Base-by-base conservation (phyloP, 140 eudicot genomes). In the Ambrosia hybrid region DNA sequence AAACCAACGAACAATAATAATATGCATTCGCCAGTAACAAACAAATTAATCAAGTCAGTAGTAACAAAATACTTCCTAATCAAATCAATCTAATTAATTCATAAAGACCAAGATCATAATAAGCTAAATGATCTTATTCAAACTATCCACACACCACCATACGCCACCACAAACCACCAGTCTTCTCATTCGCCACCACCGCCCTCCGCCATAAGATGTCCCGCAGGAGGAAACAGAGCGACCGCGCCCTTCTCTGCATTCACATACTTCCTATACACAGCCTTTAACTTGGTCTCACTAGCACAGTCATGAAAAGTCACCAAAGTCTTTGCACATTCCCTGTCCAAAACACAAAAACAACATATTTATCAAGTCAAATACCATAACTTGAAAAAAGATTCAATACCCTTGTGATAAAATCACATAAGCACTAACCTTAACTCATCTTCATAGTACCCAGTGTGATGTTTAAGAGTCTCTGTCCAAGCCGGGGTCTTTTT, bases 281-380 rank as follows among this genome's bases (percentile, higher is more conserved):
- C 94, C 74, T 76, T 90, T 45, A 88, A 84, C 81, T 84, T 88
- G 4, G 68, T 85, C 60, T 84, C 96, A 36, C 91, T 77, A 48
- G 85, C 89, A 36, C 78, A 71, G 0, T 74, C 68, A 49, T 93
- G 98, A 65, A 82, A 85, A 33, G 68, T 57, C 33, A 81, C 95
- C 87, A 94, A 79, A 34, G 67, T 70, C 79, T 80, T 88, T 6
- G 90, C 97, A 74, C 99, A 90, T 0, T 84, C 97, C 92, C 97
- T 89, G 79, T 38, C 12, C 45, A 36, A 48, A 48, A 64, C 45
- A 36, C 36, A 48, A 64, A 60, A 48, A 12, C 16, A 3, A n/a
- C 9, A 37, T 21, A 53, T 43, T 6, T 7, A 49, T 0, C 0
- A 43, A 37, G 30, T 26, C 4, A 59, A 73, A 49, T 13, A 52